Percentiles rank a stretch among this genome's conserved stretches.
Conservation (phyloP, 768 basidiomycete species). For the Leccinum subgranulosum region DNA sequence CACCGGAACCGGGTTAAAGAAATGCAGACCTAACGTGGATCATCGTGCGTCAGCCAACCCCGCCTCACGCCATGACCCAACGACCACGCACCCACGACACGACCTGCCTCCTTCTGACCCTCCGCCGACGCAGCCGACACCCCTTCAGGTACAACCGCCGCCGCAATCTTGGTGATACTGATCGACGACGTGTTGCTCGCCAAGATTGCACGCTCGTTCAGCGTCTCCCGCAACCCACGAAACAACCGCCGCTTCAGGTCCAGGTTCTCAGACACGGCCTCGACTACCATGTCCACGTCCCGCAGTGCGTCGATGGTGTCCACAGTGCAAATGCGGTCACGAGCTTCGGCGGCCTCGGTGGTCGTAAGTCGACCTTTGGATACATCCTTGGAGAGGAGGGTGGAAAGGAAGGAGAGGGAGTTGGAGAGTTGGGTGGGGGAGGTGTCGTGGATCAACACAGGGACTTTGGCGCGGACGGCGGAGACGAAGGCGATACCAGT, state of each 20-base stretch:
- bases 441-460: slow-evolving; percentile 82
- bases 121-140: slow-evolving; percentile 55
- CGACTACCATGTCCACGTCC: slow-evolving; percentile 89
- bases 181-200: slow-evolving; percentile 95
- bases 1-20: slow-evolving; percentile 96
- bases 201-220: slow-evolving; percentile 74
- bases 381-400: slow-evolving; percentile 86
- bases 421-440: slow-evolving; percentile 70
- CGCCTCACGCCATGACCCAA: not conserved
- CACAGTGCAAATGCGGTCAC: slow-evolving; percentile 61
- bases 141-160: slow-evolving; percentile 63
- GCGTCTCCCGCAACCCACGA: slow-evolving; percentile 57
- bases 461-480: slow-evolving; percentile 79
- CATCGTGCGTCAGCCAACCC: not conserved
- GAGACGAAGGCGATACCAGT: slow-evolving; percentile 89
- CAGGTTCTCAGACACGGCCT: slow-evolving; percentile 89
- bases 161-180: slow-evolving; percentile 91
- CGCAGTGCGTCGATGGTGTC: slow-evolving; percentile 58
- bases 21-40: slow-evolving; percentile 65
- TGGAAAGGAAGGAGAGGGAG: slow-evolving; percentile 73
- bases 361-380: slow-evolving; percentile 71
- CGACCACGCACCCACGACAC: slow-evolving; percentile 72
- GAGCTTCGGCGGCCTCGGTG: slow-evolving; percentile 70
- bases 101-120: slow-evolving; percentile 60
- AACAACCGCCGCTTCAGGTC: slow-evolving; percentile 79